Evolutionary conservation across 2,329 filamentous ascomycete species (phyloP).

Genomic region (Exophiala viscosa): DNA sequence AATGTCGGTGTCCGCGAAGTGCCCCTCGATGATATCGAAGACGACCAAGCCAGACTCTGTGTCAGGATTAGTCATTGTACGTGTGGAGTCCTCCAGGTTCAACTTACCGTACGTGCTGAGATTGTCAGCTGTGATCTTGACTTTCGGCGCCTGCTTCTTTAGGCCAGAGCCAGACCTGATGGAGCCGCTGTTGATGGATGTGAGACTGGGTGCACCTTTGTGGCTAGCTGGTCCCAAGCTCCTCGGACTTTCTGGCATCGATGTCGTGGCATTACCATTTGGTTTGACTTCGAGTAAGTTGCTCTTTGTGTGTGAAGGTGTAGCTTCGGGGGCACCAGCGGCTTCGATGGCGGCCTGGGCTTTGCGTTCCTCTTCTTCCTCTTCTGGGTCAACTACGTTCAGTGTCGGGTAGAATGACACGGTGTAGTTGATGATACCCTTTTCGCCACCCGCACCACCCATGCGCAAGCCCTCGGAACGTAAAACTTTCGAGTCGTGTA

Average conservation of each 20-base stretch:
- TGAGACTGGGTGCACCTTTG: slow-evolving; percentile 3
- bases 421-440: slow-evolving; percentile 78
- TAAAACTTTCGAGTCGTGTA: slow-evolving; percentile 70
- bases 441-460: slow-evolving; percentile 67
- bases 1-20: slow-evolving; percentile 71
- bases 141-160: slow-evolving; percentile 65
- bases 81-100: not conserved
- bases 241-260: slow-evolving; percentile 19
- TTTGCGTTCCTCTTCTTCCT: slow-evolving; percentile 44
- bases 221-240: slow-evolving; percentile 18
- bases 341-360: slow-evolving; percentile 29
- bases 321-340: not conserved
- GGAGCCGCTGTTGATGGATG: slow-evolving; percentile 36
- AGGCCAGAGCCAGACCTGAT: slow-evolving; percentile 36
- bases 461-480: slow-evolving; percentile 68
- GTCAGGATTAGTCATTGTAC: not conserved
- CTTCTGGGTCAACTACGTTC: slow-evolving; percentile 84
- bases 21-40: slow-evolving; percentile 88
- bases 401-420: slow-evolving; percentile 86
- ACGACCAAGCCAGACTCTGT: slow-evolving; percentile 85
- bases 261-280: slow-evolving; percentile 14
- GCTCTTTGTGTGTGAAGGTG: slow-evolving; percentile 24
- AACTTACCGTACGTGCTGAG: slow-evolving; percentile 68
- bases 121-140: slow-evolving; percentile 74
- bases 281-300: slow-evolving; percentile 20